Percentiles rank a stretch among this genome's conserved stretches.
Evolutionary conservation across 148 eudicot genomes (phyloP).

Genomic region (Salicornia ramosissima): DNA sequence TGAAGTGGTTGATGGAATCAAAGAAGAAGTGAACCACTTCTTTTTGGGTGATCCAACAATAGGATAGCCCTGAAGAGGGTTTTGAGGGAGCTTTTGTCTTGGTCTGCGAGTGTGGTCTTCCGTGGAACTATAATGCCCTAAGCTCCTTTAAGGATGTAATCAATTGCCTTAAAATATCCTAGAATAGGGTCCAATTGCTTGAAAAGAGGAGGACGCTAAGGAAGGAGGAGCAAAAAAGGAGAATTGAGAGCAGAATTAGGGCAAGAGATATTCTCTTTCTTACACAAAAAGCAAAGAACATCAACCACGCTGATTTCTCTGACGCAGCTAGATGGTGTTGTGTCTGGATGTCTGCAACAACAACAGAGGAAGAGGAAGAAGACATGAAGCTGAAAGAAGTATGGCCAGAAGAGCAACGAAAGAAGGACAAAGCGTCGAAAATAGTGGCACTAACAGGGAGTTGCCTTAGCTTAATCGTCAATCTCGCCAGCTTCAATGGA

Average conservation of each 20-base stretch:
- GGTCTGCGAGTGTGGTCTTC: too few species aligned
- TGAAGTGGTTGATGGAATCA: too few species aligned
- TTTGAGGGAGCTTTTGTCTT: too few species aligned
- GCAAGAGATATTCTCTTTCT: constrained; percentile 35
- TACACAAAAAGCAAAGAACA: constrained; percentile 55
- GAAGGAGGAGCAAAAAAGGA: constrained; percentile 42
- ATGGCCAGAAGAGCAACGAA: constrained; percentile 56
- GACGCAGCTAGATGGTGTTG: constrained; percentile 33
- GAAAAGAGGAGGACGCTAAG: constrained; percentile 30
- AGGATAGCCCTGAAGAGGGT: too few species aligned
- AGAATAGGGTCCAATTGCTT: constrained; percentile 58
- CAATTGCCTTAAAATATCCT: too few species aligned
- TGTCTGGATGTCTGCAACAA: too few species aligned
- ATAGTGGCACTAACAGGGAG: constrained; percentile 50
- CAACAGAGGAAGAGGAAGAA: not conserved
- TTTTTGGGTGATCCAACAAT: too few species aligned
- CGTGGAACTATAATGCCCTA: too few species aligned
- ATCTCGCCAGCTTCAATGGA: too few species aligned
- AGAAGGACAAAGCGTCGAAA: constrained; percentile 51
- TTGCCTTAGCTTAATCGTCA: constrained; percentile 45
- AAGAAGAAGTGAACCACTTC: too few species aligned
- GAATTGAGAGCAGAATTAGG: constrained; percentile 46
- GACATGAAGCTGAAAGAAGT: constrained; percentile 49
- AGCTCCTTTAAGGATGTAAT: too few species aligned
- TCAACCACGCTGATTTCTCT: constrained; percentile 66